Base-by-base conservation (phyloP, 1,284 basidiomycete species). In the Leccinum pachyderme region DNA sequence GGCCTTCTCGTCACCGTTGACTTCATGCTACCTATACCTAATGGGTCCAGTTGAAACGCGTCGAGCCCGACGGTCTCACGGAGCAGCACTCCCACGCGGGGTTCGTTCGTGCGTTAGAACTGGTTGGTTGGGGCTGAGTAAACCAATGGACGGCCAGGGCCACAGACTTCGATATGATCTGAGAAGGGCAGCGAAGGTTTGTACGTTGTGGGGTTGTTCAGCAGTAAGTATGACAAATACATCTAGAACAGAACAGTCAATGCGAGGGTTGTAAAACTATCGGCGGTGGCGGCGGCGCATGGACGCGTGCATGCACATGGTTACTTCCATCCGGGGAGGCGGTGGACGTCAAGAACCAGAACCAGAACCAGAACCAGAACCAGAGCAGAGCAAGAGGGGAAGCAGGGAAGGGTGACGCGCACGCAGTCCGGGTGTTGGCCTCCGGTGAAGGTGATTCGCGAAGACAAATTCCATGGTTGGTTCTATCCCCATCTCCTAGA, bases 31-130 rank as follows among this genome's bases (percentile, higher is more conserved):
- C 47, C 22, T 8, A 15, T 7, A 12, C 37, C 53, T 12, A 44
- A 45, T 58, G 48, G 46, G 51, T 49, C 32, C 46, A 60, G 27
- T 50, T 43, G 57, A 62, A 61, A 44, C 43, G 24, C 43, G n/a
- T 18, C n/a, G 41, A 43, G 24, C 25, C 41, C 41, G 43, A 25
- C 43, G 43, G 22, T 18, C 43, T 13, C 43, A 39, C 37, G 37
- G 7, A 24, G 41, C 37, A 39, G 37, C 5, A 39, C 29, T 37
- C 35, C n/a, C 35, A 37, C 35, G 35, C 35, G n/a, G 35, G 35
- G 35, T 5, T 35, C 35, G 35, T 37, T n/a, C 29, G 29, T 29
- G 7, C 9, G 9, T 7, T 28, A 28, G 27, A 28, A 28, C 18
- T 29, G 7, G 29, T 29, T 29, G 29, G 29, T 29, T 29, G 29